Evolutionary conservation across 1,284 basidiomycete genomes (phyloP), one percentile per base, ranked within the genome.

Genomic region (Ganoderma resinaceum): DNA sequence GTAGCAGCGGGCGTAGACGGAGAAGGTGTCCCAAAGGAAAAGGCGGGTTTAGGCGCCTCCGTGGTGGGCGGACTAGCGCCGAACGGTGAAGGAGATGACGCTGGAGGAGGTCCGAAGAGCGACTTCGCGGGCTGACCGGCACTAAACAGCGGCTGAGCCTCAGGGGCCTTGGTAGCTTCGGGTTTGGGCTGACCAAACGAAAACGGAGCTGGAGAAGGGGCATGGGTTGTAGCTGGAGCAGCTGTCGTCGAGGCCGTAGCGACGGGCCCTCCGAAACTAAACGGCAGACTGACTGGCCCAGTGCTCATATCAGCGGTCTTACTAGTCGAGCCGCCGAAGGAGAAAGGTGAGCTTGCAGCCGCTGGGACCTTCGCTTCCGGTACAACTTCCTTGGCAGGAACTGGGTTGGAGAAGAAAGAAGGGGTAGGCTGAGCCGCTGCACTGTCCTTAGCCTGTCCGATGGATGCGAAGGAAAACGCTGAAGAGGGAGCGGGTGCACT

Each of bases 31-130:
- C 74, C 75, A 35, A 78, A 78, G n/a, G 71, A 55, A 68, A 77
- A 77, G 6, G 69, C 61, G 20, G 70, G 67, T 62, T 77, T 78
- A 16, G 74, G 67, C 14, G 73, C 68, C 49, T 77, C 75, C 3
- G 69, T 52, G 4, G 67, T 71, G 12, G 61, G 66, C 20, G 71
- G 62, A 67, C 68, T 61, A 62, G 70, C 65, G 7, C 69, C 70
- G 61, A 74, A 74, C 1, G 71, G 66, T n/a, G 73, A 70, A 9
- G 73, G 55, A 12, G 72, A 65, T 18, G 76, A 38, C 11, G 67
- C 68, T 6, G 73, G 62, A 20, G 58, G 58, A 16, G 72, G 66
- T 42, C 66, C 68, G 52, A 72, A 68, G 23, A 72, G 62, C 43
- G 66, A 65, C 49, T 72, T 71, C 23, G 63, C 46, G 7, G 70